Conservation (phyloP, 768 basidiomycete species). For the button mushroom (Agaricus bisporus) region DNA sequence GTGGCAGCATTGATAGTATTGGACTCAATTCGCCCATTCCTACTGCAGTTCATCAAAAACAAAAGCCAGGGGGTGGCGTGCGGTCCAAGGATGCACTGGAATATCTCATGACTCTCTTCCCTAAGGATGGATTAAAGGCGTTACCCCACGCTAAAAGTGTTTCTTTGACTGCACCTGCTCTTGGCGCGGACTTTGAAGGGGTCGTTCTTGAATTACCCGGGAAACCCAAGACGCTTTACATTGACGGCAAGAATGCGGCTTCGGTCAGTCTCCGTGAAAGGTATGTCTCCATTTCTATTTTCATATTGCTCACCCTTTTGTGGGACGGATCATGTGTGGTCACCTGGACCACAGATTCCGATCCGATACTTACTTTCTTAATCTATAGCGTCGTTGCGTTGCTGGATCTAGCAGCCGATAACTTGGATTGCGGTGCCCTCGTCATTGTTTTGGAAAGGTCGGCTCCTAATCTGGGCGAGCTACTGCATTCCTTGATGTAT, state of each 20-base stretch:
- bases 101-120: constrained; percentile 75
- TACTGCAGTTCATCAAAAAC: not conserved
- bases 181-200: constrained; percentile 69
- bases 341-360: not conserved
- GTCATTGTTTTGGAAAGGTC: constrained; percentile 76
- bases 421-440: constrained; percentile 68
- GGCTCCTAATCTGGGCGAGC: constrained; percentile 60
- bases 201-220: constrained; percentile 72
- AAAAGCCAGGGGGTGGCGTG: not conserved
- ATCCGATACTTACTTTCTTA: constrained; percentile 6
- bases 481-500: constrained; percentile 89
- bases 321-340: constrained; percentile 9
- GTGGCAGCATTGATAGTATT: constrained; percentile 24
- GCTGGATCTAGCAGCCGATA: constrained; percentile 84
- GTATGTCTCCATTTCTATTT: constrained; percentile 29
- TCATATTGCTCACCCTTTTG: constrained; percentile 2
- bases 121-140: constrained; percentile 59
- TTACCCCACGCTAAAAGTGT: constrained; percentile 74
- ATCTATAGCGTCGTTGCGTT: constrained; percentile 70
- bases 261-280: constrained; percentile 80
- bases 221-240: constrained; percentile 71
- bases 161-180: constrained; percentile 60
- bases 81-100: constrained; percentile 58
- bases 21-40: constrained; percentile 30
- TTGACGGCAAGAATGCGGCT: constrained; percentile 78